A percentile compares a stretch with the other conserved stretches of the same genome.
phyloP scores from a whole-genome alignment of 148 eudicot genomes.

The Fagopyrum tataricum region DNA sequence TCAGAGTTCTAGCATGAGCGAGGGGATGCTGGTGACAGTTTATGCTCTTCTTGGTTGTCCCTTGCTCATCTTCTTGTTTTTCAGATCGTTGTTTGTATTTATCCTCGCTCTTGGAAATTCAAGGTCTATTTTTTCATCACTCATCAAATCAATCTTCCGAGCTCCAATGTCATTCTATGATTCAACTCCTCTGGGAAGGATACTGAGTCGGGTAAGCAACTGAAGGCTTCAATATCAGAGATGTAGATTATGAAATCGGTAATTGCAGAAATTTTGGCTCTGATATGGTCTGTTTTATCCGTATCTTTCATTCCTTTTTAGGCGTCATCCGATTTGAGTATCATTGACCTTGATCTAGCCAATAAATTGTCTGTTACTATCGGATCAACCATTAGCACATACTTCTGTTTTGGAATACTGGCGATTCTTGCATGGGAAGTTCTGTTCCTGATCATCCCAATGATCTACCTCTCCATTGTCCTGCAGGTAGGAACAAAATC shows the following conservation, averaged over 20 bases:
- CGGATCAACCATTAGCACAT: slow-evolving; percentile 29
- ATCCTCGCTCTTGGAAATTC: slow-evolving; percentile 28
- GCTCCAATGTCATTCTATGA: slow-evolving; percentile 49
- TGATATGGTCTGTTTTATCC: background rate
- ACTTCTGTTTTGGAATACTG: slow-evolving; percentile 23
- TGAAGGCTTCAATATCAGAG: background rate
- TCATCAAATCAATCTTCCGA: slow-evolving; percentile 30
- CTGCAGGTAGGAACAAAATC: slow-evolving; percentile 25
- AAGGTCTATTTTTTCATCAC: slow-evolving; percentile 27
- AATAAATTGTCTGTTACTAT: slow-evolving; percentile 10
- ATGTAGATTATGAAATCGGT: background rate
- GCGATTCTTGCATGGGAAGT: slow-evolving; percentile 33
- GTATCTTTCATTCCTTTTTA: slow-evolving; percentile 2
- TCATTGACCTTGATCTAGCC: slow-evolving; percentile 31
- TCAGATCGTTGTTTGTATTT: slow-evolving; percentile 26
- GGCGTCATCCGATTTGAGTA: slow-evolving; percentile 39
- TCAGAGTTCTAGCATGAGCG: slow-evolving; percentile 21
- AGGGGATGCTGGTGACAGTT: background rate
- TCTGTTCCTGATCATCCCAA: slow-evolving; percentile 29
- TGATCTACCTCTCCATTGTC: slow-evolving; percentile 20
- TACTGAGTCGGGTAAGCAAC: slow-evolving; percentile 43
- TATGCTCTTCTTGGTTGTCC: slow-evolving; percentile 2
- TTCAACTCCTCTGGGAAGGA: slow-evolving; percentile 47
- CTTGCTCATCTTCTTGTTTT: slow-evolving; percentile 24
- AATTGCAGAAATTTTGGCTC: background rate